Base-by-base conservation (phyloP, 129 eudicot genomes). In the Tagetes patula region DNA sequence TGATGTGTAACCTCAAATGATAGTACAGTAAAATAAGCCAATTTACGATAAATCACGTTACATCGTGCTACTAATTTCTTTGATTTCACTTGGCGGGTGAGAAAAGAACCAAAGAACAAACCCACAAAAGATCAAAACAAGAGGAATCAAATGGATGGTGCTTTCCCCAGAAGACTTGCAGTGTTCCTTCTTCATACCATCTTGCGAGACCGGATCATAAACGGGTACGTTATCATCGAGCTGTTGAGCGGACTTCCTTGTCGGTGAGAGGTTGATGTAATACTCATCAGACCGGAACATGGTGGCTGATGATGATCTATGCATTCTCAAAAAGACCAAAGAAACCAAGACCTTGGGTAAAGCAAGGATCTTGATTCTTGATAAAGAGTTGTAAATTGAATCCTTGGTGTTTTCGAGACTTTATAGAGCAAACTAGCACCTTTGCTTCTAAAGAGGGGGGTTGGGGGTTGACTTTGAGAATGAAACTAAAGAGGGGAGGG, bases 91-190 rank as follows among this genome's bases (percentile, higher is more conserved):
- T 31, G 32, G 48, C 5, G 87, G 85, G 53, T 78, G 49, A 67
- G 96, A 87, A 74, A 78, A 79, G 63, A 80, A 66, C 93, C 94
- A 90, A 68, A 90, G 96, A 72, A 85, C 33, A 32, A 87, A 75
- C 50, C 77, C 88, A 72, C 91, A 90, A 40, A 87, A 36, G 42
- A 85, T 0, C 75, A 90, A 70, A 36, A 87, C 75, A 11, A 85
- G 59, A 3, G 96, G 96, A 59, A 90, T 87, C 12, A 85, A 31
- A 60, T 90, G 96, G 73, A 87, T 75, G 4, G 75, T 81, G 39
- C 59, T 85, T 70, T 87, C 94, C 1, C 69, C 75, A 0, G 85
- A 42, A 8, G 80, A 50, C 64, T 72, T 83, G 67, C 38, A 69
- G 11, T 69, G 71, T 63, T 87, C 88, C 79, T 82, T 85, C 84